Evolutionary conservation across 2,329 filamentous ascomycete genomes (phyloP).

Genomic region (Diaporthe citri): DNA sequence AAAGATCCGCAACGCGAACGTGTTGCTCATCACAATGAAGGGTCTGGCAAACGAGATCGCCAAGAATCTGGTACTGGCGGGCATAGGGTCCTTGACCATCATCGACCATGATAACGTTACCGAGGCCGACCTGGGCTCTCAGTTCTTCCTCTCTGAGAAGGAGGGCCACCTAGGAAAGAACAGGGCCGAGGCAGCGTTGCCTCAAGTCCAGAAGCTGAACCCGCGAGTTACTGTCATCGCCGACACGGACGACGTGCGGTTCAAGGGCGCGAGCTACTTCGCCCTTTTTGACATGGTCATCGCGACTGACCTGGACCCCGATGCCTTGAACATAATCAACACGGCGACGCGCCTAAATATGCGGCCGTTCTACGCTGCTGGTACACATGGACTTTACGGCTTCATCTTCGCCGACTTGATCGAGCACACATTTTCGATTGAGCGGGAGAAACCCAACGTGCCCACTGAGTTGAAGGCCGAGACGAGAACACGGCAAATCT

Average conservation of each 20-base stretch:
- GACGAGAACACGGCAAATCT: constrained; percentile 81
- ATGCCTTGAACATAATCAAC: constrained; percentile 83
- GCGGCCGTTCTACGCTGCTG: constrained; percentile 89
- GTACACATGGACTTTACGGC: constrained; percentile 90
- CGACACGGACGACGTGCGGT: constrained; percentile 75
- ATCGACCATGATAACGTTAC: constrained; percentile 82
- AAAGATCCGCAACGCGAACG: constrained; percentile 88
- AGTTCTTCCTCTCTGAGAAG: constrained; percentile 81
- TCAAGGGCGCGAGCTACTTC: constrained; percentile 81
- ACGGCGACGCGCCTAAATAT: constrained; percentile 83
- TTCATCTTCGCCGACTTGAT: constrained; percentile 96
- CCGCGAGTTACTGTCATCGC: constrained; percentile 84
- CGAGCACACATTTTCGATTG: constrained; percentile 88
- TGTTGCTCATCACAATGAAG: constrained; percentile 89
- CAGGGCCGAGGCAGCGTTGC: constrained; percentile 83
- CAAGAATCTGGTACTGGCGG: constrained; percentile 96
- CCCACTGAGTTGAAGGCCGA: constrained; percentile 73
- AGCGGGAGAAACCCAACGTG: constrained; percentile 85
- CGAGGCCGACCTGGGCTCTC: constrained; percentile 83
- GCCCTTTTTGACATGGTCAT: constrained; percentile 86
- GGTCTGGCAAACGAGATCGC: constrained; percentile 94
- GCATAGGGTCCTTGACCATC: constrained; percentile 90
- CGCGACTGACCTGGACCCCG: constrained; percentile 86
- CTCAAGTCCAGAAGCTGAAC: constrained; percentile 87
- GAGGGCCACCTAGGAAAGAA: constrained; percentile 82